Base-by-base conservation (phyloP, 225 moss, liverwort and hornwort species). In the Pleurozium schreberi region DNA sequence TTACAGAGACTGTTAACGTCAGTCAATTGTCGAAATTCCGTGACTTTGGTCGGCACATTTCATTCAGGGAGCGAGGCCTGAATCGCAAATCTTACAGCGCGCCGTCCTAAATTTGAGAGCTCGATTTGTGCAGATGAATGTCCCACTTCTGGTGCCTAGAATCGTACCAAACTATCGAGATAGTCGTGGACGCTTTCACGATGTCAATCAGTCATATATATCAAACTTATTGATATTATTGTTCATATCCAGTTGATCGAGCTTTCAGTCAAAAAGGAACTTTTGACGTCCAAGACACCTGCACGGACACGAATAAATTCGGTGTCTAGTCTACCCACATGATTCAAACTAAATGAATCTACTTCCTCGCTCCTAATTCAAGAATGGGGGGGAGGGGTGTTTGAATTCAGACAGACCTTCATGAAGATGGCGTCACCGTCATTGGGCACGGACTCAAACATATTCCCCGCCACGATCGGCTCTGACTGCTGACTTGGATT, bases 381-480 rank as follows among this genome's bases (percentile, higher is more conserved):
- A 86, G 18, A 55, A 31, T 40, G 14, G 8, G 47, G 8, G 47
- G 6, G 49, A 34, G 64, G 5, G 1, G 17, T 14, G 66, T 26
- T 45, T 12, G 69, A 69, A 45, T 64, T 23, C 40, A 43, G 68
- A 78, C 83, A 26, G 16, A 91, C 91, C 91, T 91, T 90, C 85
- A 93, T 76, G 61, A 93, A 87, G 67, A 90, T 87, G 23, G 90
- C 81, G 63, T 91, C 88, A 25, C 88, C 88, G 12, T 40, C 57
- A 12, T 60, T 82, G 38, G 88, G 89, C 38, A 91, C 79, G 31
- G 82, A 87, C 55, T 89, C 82, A 25, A 73, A 88, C 82, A 92
- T 89, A 36, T 91, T 42, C 15, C 92, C 91, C 63, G 65, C 86
- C 64, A 93, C 85, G 30, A 8, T 50, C 14, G 50, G 20, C 50